Conservation (phyloP, 495 filamentous ascomycete species). For the Peziza echinospora region DNA sequence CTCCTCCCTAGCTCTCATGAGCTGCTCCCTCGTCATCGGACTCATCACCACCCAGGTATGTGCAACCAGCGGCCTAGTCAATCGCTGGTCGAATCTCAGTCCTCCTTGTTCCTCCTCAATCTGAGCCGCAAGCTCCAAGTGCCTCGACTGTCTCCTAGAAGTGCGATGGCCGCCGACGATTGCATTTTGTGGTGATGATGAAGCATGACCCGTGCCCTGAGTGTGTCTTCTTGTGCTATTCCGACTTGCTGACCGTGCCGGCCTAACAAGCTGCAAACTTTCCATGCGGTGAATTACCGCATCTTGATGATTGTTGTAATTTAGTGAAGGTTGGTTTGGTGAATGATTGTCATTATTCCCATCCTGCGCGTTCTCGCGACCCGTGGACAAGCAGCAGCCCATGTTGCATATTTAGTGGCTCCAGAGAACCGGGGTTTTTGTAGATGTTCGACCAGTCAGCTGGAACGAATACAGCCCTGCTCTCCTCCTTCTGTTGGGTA, state of each 20-base stretch:
- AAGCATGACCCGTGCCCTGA: too few relatives aligned
- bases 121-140: neutral
- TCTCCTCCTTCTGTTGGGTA: too few relatives aligned
- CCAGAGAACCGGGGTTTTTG: too few relatives aligned
- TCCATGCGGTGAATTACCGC: too few relatives aligned
- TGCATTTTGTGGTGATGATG: too few relatives aligned
- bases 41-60: conserved; percentile 32
- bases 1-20: conserved; percentile 33
- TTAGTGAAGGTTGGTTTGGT: neutral
- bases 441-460: too few relatives aligned
- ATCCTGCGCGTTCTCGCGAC: neutral
- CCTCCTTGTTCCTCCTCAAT: neutral
- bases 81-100: conserved; percentile 25
- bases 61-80: conserved; percentile 28
- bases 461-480: too few relatives aligned
- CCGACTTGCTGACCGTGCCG: too few relatives aligned
- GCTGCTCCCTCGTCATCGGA: conserved; percentile 31
- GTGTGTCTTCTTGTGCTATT: too few relatives aligned
- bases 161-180: neutral
- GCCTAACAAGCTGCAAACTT: too few relatives aligned
- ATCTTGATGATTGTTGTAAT: too few relatives aligned
- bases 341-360: conserved; percentile 2
- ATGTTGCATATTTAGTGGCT: conserved; percentile 1
- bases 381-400: conserved; percentile 4
- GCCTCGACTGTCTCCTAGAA: neutral